A percentile compares a stretch with the other conserved stretches of the same genome.
These are phyloP conservation scores for Yamadazyma atmosphaerica DNA, from an alignment of 1,139 yeast species.

Conservation along the genomic window DNA sequence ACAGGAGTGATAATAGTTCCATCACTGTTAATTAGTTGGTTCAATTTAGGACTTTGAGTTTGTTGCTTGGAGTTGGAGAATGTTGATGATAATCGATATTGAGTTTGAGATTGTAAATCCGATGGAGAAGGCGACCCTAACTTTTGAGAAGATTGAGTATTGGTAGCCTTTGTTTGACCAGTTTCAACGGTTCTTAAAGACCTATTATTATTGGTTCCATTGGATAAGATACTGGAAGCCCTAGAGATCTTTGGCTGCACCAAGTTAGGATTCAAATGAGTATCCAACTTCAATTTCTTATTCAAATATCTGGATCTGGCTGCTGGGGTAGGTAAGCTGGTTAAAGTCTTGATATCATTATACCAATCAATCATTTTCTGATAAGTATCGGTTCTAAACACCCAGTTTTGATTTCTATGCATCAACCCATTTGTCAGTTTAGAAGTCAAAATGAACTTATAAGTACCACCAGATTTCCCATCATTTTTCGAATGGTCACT, in stretches of 20 bases:
- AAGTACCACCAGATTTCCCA: slow-evolving; percentile 55
- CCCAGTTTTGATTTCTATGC: slow-evolving; percentile 89
- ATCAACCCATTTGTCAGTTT: slow-evolving; percentile 63
- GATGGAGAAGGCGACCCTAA: slow-evolving; percentile 16
- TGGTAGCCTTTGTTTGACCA: slow-evolving; percentile 13
- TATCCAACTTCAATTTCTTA: slow-evolving; percentile 19
- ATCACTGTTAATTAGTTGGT: slow-evolving; percentile 49
- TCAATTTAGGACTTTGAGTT: slow-evolving; percentile 32
- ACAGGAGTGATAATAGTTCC: slow-evolving; percentile 49
- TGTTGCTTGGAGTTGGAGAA: slow-evolving; percentile 32
- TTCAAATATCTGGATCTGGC: slow-evolving; percentile 39
- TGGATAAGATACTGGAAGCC: slow-evolving; percentile 29
- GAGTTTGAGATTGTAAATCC: slow-evolving; percentile 3
- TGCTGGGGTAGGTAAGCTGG: slow-evolving; percentile 56
- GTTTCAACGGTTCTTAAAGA: slow-evolving; percentile 28
- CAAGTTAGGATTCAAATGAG: slow-evolving; percentile 16
- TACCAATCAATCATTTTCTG: slow-evolving; percentile 84
- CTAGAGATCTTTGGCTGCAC: slow-evolving; percentile 23
- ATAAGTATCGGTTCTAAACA: slow-evolving; percentile 81
- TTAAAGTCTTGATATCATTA: slow-evolving; percentile 67
- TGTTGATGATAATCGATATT: slow-evolving; percentile 36
- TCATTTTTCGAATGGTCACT: slow-evolving; percentile 80
- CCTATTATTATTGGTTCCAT: slow-evolving; percentile 19
- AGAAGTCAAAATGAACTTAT: slow-evolving; percentile 79
- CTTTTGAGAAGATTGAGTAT: slow-evolving; percentile 9